Conservation (phyloP, 2,329 filamentous ascomycete species). For the Cercospora zeina region DNA sequence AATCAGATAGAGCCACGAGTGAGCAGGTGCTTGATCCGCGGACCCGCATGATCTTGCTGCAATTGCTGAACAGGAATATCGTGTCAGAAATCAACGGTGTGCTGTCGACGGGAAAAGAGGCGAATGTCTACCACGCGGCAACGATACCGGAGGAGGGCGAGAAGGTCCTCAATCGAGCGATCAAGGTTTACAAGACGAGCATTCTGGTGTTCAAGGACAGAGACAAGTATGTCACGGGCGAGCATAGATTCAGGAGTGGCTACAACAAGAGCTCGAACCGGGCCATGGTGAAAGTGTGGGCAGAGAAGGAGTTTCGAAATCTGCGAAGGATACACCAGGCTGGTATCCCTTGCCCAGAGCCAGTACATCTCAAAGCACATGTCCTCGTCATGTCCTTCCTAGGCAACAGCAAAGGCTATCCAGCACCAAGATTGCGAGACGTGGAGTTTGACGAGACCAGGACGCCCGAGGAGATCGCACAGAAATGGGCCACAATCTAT, state of each 20-base stretch:
- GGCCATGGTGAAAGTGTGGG: conserved; percentile 98
- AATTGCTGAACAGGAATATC: conserved; percentile 90
- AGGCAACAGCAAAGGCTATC: conserved; percentile 80
- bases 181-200: conserved; percentile 98
- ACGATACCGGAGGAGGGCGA: conserved; percentile 59
- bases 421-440: conserved; percentile 85
- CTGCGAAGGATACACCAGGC: conserved; percentile 78
- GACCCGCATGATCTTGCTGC: conserved; percentile 90
- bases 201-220: conserved; percentile 98
- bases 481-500: conserved; percentile 77
- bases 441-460: conserved; percentile 63
- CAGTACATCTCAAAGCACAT: conserved; percentile 84
- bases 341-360: conserved; percentile 87
- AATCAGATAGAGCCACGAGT: conserved; percentile 85
- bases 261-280: conserved; percentile 94
- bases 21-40: conserved; percentile 93
- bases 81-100: conserved; percentile 93
- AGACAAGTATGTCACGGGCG: conserved; percentile 91
- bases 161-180: conserved; percentile 70
- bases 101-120: conserved; percentile 94
- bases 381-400: conserved; percentile 94
- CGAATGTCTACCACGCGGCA: conserved; percentile 93
- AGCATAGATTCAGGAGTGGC: conserved; percentile 85
- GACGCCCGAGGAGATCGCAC: conserved; percentile 57
- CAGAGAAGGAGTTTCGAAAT: conserved; percentile 97